A percentile compares a stretch with the other conserved stretches of the same genome.
phyloP scores from a whole-genome alignment of 139 green algal genomes.

The Edaphochlamys debaryana region DNA sequence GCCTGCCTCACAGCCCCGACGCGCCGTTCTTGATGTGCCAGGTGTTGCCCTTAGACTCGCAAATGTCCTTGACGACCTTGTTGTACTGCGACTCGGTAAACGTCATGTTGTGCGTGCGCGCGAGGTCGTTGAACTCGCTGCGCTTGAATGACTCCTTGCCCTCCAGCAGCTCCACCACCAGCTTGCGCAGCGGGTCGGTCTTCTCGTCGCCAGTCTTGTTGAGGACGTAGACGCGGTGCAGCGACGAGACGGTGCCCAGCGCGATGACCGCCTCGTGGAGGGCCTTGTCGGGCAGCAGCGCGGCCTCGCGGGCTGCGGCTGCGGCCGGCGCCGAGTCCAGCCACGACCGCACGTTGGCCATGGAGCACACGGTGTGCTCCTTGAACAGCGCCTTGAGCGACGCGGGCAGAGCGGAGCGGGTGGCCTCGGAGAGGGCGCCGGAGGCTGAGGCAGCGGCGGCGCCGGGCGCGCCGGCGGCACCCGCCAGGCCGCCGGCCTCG shows the following conservation, averaged over 20 bases:
- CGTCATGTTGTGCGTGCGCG: slow-evolving; percentile 38
- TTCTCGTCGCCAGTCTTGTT: slow-evolving; percentile 42
- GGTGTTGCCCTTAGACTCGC: slow-evolving; percentile 39
- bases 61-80: slow-evolving; percentile 63
- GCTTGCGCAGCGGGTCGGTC: slow-evolving; percentile 39
- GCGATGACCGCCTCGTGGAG: slow-evolving; percentile 45
- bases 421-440: slow-evolving; percentile 23
- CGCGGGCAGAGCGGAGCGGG: slow-evolving; percentile 16
- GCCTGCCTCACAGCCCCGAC: slow-evolving; percentile 8
- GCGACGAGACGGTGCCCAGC: slow-evolving; percentile 12
- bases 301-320: slow-evolving; percentile 24
- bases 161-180: slow-evolving; percentile 54
- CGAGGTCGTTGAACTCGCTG: slow-evolving; percentile 39
- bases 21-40: slow-evolving; percentile 56
- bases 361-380: slow-evolving; percentile 50
- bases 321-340: slow-evolving; percentile 15
- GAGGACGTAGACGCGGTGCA: slow-evolving; percentile 56
- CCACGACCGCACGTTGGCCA: slow-evolving; percentile 52
- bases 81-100: slow-evolving; percentile 30
- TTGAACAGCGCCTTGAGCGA: slow-evolving; percentile 37
- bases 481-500: background rate
- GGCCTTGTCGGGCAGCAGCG: slow-evolving; percentile 32
- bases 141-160: slow-evolving; percentile 58
- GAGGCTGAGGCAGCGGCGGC: background rate
- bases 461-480: background rate